Conservation (phyloP, 257 asterid genomes). For the Scutellaria galericulata region DNA sequence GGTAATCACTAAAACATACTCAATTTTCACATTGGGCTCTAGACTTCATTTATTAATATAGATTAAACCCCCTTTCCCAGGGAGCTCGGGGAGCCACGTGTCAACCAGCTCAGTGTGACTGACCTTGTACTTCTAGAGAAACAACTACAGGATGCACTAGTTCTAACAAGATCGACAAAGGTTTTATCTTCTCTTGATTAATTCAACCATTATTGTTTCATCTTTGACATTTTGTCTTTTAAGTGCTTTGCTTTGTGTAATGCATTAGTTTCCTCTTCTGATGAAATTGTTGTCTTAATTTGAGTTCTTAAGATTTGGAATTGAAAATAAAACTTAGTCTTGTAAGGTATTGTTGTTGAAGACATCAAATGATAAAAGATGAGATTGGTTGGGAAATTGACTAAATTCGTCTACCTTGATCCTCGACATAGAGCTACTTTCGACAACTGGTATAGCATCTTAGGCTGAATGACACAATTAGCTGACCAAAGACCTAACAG, state of each 20-base stretch:
- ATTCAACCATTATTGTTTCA: background rate
- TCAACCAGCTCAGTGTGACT: constrained; percentile 45
- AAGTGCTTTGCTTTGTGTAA: background rate
- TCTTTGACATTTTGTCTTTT: background rate
- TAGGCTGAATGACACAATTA: no score
- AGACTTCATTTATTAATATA: background rate
- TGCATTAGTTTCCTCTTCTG: background rate
- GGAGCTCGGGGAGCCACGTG: constrained; percentile 47
- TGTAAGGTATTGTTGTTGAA: background rate
- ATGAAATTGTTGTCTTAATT: background rate
- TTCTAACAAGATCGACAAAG: constrained; percentile 54
- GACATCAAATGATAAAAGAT: background rate
- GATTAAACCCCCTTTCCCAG: constrained; percentile 30
- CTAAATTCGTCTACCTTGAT: background rate
- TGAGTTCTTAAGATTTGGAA: background rate
- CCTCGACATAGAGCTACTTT: no score
- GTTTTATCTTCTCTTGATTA: constrained; percentile 26
- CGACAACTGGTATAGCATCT: no score
- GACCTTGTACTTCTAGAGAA: constrained; percentile 58
- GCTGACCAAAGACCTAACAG: no score
- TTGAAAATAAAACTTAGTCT: background rate
- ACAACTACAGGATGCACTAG: constrained; percentile 55
- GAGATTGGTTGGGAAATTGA: background rate
- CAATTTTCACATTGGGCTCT: background rate
- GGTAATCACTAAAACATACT: constrained; percentile 31